Conservation (phyloP, 208 protist species). For the Trichomonas tenax region DNA sequence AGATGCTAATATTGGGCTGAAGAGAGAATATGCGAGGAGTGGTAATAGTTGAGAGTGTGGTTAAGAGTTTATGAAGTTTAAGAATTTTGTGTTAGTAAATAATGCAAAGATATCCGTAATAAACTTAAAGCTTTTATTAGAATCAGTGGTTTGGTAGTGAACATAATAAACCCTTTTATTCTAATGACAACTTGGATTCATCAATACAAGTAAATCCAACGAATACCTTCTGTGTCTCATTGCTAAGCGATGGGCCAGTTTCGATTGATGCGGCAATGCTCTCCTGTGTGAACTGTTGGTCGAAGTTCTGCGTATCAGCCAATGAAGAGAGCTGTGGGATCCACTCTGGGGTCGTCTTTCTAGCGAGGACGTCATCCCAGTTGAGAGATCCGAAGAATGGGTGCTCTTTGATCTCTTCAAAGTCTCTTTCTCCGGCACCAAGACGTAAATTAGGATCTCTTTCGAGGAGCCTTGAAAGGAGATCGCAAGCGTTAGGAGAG, state of each 20-base stretch:
- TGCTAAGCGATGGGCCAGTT: too few relatives aligned
- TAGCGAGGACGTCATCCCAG: not conserved
- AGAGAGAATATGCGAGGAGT: too few relatives aligned
- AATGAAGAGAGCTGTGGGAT: not conserved
- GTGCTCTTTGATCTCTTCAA: constrained; percentile 28
- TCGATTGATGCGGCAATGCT: too few relatives aligned
- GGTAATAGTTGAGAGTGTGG: too few relatives aligned
- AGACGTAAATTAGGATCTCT: constrained; percentile 12
- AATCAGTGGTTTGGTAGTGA: too few relatives aligned
- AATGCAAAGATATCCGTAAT: too few relatives aligned
- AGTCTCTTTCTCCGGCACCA: not conserved
- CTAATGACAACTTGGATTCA: not conserved
- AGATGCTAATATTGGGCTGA: too few relatives aligned
- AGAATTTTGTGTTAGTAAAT: too few relatives aligned
- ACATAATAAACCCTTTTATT: not conserved
- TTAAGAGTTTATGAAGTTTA: too few relatives aligned
- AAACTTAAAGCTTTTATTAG: too few relatives aligned
- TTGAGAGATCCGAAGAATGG: constrained; percentile 29
- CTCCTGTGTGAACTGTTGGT: constrained; percentile 20
- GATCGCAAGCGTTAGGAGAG: constrained; percentile 34
- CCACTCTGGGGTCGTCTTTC: constrained; percentile 26
- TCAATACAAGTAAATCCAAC: not conserved
- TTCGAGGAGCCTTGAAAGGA: constrained; percentile 21
- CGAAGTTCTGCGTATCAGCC: constrained; percentile 26
- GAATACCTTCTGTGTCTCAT: not conserved